These are phyloP conservation scores for Tolypocladium nubicola DNA, from an alignment of 2,329 filamentous ascomycete species.

Conservation along the genomic window DNA sequence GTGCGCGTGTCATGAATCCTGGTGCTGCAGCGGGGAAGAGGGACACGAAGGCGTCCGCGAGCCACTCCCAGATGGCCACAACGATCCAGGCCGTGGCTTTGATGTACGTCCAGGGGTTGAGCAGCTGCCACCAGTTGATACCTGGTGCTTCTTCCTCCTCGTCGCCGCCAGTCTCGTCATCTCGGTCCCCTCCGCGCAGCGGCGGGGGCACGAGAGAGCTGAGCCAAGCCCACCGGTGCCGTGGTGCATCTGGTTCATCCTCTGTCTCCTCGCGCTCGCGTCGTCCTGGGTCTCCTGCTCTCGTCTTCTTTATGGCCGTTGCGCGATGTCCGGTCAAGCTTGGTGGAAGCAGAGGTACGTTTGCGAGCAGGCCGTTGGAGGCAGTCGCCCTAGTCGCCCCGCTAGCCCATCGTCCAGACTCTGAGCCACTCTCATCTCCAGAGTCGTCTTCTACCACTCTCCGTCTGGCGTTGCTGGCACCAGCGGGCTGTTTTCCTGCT, in stretches of 20 bases:
- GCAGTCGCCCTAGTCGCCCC: neutral
- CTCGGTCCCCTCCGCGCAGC: conserved; percentile 1
- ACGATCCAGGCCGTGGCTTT: conserved; percentile 13
- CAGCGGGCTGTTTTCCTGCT: neutral
- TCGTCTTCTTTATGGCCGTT: neutral
- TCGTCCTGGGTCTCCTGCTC: neutral
- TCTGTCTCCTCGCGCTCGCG: neutral
- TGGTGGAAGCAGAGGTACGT: neutral
- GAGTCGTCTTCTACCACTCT: neutral
- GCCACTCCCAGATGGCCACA: conserved; percentile 9
- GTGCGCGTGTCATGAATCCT: conserved; percentile 5
- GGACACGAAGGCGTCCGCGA: conserved; percentile 6
- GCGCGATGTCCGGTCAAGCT: neutral
- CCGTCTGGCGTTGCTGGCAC: neutral
- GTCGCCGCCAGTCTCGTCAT: neutral
- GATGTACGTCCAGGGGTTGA: conserved; percentile 21
- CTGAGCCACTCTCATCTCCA: neutral
- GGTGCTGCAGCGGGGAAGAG: conserved; percentile 4
- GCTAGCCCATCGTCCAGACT: conserved; percentile 5
- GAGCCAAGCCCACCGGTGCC: neutral
- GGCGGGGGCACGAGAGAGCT: neutral
- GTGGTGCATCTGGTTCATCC: neutral
- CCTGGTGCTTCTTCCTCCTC: neutral
- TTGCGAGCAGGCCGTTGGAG: neutral
- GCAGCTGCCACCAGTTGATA: conserved; percentile 13